phyloP scores from a whole-genome alignment of 73 alveolate genomes.

The Paraurostyla sp. region DNA sequence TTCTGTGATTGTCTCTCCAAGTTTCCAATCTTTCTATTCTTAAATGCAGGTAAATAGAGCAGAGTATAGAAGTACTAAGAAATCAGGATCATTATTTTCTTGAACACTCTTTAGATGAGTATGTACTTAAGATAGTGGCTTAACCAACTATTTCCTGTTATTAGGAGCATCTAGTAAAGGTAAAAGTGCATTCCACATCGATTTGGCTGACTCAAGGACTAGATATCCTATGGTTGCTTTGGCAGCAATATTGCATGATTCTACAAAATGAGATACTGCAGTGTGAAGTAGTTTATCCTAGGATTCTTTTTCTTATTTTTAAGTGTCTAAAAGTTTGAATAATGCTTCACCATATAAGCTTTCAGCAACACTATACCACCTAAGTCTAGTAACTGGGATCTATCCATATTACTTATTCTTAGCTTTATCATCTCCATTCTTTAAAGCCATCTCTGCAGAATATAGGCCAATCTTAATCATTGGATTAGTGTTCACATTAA shows the following conservation, averaged over 20 bases:
- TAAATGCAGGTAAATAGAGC: constrained; percentile 92
- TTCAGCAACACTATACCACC: constrained; percentile 99
- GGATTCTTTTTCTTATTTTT: constrained; percentile 95
- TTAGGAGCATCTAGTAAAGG: constrained; percentile 80
- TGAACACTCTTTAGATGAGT: constrained; percentile 70
- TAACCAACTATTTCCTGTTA: constrained; percentile 82
- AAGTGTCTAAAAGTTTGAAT: constrained; percentile 93
- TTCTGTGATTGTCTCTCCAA: constrained; percentile 97
- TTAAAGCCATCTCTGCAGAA: constrained; percentile 94
- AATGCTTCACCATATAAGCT: constrained; percentile 95
- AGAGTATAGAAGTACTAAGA: constrained; percentile 92
- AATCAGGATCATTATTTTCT: constrained; percentile 97
- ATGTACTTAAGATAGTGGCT: constrained; percentile 80
- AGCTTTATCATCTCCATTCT: constrained; percentile 84
- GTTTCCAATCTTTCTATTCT: constrained; percentile 96
- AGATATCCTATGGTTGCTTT: constrained; percentile 82
- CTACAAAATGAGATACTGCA: constrained; percentile 89
- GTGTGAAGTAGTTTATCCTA: constrained; percentile 89
- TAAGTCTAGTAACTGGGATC: constrained; percentile 91
- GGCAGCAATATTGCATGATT: constrained; percentile 86
- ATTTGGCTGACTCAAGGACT: constrained; percentile 84
- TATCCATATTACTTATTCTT: constrained; percentile 64
- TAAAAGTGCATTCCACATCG: constrained; percentile 90
- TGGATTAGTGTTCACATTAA: constrained; percentile 80
- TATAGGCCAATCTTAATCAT: constrained; percentile 91